Percentiles rank a stretch among this genome's conserved stretches.
phyloP scores from a whole-genome alignment of 768 basidiomycete species.

The Holtermannia corniformis region DNA sequence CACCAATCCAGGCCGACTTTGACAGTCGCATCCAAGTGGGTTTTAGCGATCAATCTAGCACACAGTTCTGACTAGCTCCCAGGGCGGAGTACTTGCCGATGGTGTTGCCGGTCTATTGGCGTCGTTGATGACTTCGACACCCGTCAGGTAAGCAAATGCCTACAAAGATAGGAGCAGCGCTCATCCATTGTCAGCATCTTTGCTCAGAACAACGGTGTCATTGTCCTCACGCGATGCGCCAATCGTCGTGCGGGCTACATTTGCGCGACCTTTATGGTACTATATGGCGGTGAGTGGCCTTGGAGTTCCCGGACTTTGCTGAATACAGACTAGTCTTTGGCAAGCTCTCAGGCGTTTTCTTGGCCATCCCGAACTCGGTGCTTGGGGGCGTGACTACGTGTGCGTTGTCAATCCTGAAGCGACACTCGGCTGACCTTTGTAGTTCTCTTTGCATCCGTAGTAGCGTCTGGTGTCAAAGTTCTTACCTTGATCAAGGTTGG shows the following conservation, averaged over 20 bases:
- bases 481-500: conserved; percentile 47
- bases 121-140: conserved; percentile 69
- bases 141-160: conserved; percentile 45
- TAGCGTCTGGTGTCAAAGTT: conserved; percentile 61
- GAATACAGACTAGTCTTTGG: conserved; percentile 48
- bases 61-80: too few species aligned
- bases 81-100: conserved; percentile 70
- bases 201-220: conserved; percentile 51
- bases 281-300: conserved; percentile 49
- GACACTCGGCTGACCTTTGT: background rate
- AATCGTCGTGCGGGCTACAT: conserved; percentile 67
- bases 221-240: conserved; percentile 74
- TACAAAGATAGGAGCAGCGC: background rate
- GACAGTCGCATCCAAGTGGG: conserved; percentile 72
- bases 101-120: conserved; percentile 73
- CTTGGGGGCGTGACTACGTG: conserved; percentile 71
- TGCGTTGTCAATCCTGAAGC: background rate
- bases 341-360: conserved; percentile 72
- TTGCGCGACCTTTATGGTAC: conserved; percentile 68
- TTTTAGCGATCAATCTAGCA: too few species aligned
- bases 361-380: conserved; percentile 73
- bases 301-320: background rate
- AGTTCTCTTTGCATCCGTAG: conserved; percentile 66
- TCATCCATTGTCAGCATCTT: conserved; percentile 50
- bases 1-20: conserved; percentile 48